Conservation (phyloP, 768 basidiomycete genomes). For the Mycena filopes region DNA sequence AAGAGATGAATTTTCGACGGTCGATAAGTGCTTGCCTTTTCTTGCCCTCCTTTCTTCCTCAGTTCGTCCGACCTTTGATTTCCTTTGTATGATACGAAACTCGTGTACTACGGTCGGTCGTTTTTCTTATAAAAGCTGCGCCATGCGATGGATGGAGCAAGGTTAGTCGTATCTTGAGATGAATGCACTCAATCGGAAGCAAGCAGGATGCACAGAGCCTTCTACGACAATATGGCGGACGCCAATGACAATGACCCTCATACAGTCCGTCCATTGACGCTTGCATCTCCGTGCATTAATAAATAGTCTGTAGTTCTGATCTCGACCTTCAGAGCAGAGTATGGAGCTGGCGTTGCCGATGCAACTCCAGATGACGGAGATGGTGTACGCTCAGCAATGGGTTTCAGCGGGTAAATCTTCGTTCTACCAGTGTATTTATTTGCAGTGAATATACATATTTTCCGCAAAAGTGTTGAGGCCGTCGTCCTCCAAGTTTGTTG, state of each 20-base stretch:
- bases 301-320: conserved; percentile 19
- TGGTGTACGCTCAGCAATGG: too few relatives aligned
- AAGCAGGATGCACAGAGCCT: neutral
- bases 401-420: too few relatives aligned
- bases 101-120: conserved; percentile 35
- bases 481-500: too few relatives aligned
- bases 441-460: too few relatives aligned
- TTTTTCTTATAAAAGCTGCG: conserved; percentile 24
- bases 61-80: conserved; percentile 3
- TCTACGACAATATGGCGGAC: neutral
- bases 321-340: too few relatives aligned
- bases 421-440: too few relatives aligned
- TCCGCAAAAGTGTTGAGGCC: too few relatives aligned
- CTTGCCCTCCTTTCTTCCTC: conserved; percentile 5
- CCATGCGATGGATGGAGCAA: conserved; percentile 10
- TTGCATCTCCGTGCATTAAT: conserved; percentile 25
- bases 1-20: conserved; percentile 9
- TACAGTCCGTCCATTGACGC: conserved; percentile 28
- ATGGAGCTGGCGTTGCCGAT: too few relatives aligned
- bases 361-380: too few relatives aligned
- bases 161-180: conserved; percentile 29
- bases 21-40: conserved; percentile 29
- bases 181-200: conserved; percentile 20
- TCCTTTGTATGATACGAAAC: conserved; percentile 27
- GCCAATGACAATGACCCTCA: neutral